A percentile compares a stretch with the other conserved stretches of the same genome.
Conservation (phyloP, 192 early-diverging fungal genomes). For the Glomus cerebriforme region DNA sequence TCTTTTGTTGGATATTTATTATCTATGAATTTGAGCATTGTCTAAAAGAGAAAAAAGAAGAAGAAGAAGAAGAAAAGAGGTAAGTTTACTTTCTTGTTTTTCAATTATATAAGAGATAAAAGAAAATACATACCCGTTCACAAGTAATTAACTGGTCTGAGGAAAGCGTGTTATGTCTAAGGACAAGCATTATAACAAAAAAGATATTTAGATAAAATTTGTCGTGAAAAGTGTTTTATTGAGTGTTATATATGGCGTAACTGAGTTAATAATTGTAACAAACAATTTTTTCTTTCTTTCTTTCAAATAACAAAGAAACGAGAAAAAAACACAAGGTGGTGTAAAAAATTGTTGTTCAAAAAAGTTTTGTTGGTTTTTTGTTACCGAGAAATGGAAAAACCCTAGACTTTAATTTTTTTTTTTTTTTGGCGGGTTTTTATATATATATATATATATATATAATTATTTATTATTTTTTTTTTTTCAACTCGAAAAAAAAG, state of each 20-base stretch:
- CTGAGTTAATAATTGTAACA: not conserved
- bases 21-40: slow-evolving; percentile 53
- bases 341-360: not conserved
- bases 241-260: not conserved
- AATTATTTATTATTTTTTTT: too few relatives aligned
- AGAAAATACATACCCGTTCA: not conserved
- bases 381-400: not conserved
- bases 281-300: not conserved
- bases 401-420: too few relatives aligned
- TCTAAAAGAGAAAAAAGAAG: slow-evolving; percentile 33
- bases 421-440: too few relatives aligned
- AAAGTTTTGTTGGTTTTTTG: not conserved
- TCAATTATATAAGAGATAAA: not conserved
- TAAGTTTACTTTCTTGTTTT: not conserved
- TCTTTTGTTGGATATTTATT: slow-evolving; percentile 40
- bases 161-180: not conserved
- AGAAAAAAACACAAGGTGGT: not conserved
- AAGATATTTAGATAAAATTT: not conserved
- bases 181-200: not conserved
- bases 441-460: too few relatives aligned
- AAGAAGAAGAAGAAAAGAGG: not conserved
- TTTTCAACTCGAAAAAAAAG: too few relatives aligned
- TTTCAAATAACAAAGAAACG: not conserved
- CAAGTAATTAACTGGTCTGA: not conserved
- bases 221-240: not conserved